These are phyloP conservation scores for Striga asiatica DNA, from an alignment of 257 asterid species.

Conservation along the genomic window DNA sequence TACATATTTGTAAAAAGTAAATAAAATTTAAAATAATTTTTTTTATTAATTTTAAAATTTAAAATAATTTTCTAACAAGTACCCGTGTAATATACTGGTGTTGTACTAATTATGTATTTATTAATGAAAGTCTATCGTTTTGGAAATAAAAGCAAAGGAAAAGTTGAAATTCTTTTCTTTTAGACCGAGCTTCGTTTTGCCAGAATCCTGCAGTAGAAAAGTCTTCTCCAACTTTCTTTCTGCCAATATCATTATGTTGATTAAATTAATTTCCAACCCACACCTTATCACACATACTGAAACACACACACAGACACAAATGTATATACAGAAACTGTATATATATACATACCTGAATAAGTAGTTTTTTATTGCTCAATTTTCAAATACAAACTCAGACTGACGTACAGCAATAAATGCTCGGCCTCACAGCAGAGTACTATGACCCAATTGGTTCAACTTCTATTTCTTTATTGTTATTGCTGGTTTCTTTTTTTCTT, in stretches of 20 bases:
- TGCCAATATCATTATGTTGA: not conserved
- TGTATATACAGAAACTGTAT: too few relatives aligned
- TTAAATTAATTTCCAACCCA: not conserved
- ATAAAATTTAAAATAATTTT: too few relatives aligned
- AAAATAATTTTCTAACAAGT: too few relatives aligned
- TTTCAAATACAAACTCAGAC: not conserved
- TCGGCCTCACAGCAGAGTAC: not conserved
- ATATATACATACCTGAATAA: not conserved
- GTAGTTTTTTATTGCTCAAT: not conserved
- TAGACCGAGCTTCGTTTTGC: not conserved
- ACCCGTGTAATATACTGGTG: too few relatives aligned
- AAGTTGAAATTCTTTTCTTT: not conserved
- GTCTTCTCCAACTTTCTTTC: not conserved
- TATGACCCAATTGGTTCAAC: not conserved
- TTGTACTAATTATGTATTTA: too few relatives aligned
- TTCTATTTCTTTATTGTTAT: not conserved
- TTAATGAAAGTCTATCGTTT: too few relatives aligned
- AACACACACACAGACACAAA: not conserved
- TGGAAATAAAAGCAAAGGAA: not conserved
- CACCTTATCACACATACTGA: not conserved
- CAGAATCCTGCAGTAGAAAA: not conserved
- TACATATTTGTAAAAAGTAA: too few relatives aligned
- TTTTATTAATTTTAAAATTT: too few relatives aligned
- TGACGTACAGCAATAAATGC: not conserved
- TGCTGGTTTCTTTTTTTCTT: too few relatives aligned